Conservation (phyloP, 148 eudicot genomes). For the Silene conica region DNA sequence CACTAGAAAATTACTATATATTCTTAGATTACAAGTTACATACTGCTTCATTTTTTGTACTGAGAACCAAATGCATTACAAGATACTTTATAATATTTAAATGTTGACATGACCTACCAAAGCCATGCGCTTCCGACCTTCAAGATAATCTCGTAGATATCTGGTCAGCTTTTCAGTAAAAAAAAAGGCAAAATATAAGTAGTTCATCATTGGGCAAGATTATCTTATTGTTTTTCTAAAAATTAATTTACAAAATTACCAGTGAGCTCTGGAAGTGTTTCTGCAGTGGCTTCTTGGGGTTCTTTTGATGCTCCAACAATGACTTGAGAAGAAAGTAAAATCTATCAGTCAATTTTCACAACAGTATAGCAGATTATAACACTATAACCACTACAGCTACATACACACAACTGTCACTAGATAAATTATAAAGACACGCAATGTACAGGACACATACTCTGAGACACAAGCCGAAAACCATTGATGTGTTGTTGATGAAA, state of each 20-base stretch:
- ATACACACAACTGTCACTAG: background rate
- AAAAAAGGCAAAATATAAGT: constrained; percentile 6
- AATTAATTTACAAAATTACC: constrained; percentile 34
- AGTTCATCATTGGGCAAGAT: background rate
- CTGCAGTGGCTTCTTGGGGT: constrained; percentile 78
- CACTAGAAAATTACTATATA: background rate
- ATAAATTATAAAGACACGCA: background rate
- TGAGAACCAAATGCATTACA: background rate
- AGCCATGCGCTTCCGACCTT: constrained; percentile 90
- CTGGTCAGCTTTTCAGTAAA: constrained; percentile 55
- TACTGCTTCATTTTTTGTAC: background rate
- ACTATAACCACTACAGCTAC: constrained; percentile 5
- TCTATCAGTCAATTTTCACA: background rate
- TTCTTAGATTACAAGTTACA: background rate
- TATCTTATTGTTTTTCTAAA: background rate
- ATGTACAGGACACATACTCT: constrained; percentile 48
- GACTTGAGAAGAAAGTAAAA: constrained; percentile 49
- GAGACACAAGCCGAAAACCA: constrained; percentile 87
- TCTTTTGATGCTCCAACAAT: constrained; percentile 85
- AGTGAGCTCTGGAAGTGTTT: constrained; percentile 87
- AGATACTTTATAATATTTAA: background rate
- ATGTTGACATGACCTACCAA: constrained; percentile 50
- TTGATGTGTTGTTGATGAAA: constrained; percentile 92
- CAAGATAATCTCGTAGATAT: constrained; percentile 80
- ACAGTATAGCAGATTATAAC: background rate